These are phyloP conservation scores for Xerophyta viscosa DNA, from an alignment of 106 monocot genomes.

Conservation along the genomic window DNA sequence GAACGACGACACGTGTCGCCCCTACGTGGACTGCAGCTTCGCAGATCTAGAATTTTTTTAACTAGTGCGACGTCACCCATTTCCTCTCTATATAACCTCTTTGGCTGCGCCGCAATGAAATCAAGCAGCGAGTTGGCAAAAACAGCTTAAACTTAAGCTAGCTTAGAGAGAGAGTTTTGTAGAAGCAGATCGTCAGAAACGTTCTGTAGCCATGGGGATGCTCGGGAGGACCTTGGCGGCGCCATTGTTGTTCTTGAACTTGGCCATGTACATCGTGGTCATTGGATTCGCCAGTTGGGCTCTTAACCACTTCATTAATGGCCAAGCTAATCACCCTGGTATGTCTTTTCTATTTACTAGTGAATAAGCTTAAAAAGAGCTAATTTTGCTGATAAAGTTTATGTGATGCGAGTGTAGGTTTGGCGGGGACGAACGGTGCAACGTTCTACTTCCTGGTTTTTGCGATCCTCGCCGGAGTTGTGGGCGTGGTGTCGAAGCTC, in stretches of 20 bases:
- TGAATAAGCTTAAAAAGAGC: neutral
- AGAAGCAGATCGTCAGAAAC: too few species aligned
- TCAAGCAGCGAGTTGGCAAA: too few species aligned
- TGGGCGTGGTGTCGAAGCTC: conserved; percentile 20
- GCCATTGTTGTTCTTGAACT: conserved; percentile 11
- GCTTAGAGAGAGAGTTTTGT: too few species aligned
- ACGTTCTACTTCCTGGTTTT: conserved; percentile 25
- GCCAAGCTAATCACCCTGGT: conserved; percentile 17
- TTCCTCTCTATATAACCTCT: too few species aligned
- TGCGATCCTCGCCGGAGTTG: conserved; percentile 20
- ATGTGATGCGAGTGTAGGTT: conserved; percentile 1
- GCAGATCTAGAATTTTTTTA: too few species aligned
- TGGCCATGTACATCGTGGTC: conserved; percentile 10
- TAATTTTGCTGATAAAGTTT: neutral
- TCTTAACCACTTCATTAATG: conserved; percentile 32
- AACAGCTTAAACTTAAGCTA: too few species aligned
- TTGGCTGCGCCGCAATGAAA: too few species aligned
- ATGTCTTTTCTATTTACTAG: neutral
- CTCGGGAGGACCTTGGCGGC: conserved; percentile 12
- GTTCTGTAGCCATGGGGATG: too few species aligned
- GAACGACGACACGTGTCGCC: too few species aligned
- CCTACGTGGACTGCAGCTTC: too few species aligned
- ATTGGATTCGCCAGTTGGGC: conserved; percentile 28
- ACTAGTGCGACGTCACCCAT: too few species aligned
- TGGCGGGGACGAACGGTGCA: conserved; percentile 21